phyloP scores from a whole-genome alignment of 148 eudicot species.

The Amaranthus cruentus region DNA sequence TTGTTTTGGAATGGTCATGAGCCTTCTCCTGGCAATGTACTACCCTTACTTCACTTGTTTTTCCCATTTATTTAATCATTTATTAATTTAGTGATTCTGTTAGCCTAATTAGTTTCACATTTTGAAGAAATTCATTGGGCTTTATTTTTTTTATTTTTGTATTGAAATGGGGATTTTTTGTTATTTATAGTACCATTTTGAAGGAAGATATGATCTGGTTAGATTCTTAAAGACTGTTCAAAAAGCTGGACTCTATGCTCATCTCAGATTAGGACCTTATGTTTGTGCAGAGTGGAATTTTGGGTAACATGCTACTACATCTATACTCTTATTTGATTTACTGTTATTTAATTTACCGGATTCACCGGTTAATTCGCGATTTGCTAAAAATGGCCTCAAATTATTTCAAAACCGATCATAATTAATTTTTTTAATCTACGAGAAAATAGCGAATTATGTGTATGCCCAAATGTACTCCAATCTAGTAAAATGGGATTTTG shows the following conservation, averaged over 20 bases:
- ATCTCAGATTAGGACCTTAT: constrained; percentile 84
- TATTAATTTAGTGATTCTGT: neutral
- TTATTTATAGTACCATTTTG: constrained; percentile 61
- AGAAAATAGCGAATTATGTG: no score
- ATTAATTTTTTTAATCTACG: no score
- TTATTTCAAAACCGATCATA: no score
- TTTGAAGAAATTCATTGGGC: neutral
- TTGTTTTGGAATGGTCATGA: constrained; percentile 92
- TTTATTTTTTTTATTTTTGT: neutral
- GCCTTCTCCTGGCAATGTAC: constrained; percentile 80
- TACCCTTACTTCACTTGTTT: no score
- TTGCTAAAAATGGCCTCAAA: no score
- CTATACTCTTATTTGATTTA: no score
- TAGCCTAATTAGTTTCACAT: neutral
- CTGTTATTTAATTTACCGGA: no score
- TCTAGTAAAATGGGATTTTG: no score
- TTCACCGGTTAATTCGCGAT: no score
- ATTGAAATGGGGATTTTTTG: neutral
- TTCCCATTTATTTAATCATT: constrained; percentile 2
- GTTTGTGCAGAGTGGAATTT: constrained; percentile 98
- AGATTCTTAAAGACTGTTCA: constrained; percentile 73
- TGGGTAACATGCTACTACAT: constrained; percentile 39
- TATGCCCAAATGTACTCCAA: no score
- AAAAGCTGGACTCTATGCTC: constrained; percentile 87
- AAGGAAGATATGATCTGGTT: constrained; percentile 80